phyloP scores from a whole-genome alignment of 495 filamentous ascomycete species.

The Paragyromitra xinjiangensis region DNA sequence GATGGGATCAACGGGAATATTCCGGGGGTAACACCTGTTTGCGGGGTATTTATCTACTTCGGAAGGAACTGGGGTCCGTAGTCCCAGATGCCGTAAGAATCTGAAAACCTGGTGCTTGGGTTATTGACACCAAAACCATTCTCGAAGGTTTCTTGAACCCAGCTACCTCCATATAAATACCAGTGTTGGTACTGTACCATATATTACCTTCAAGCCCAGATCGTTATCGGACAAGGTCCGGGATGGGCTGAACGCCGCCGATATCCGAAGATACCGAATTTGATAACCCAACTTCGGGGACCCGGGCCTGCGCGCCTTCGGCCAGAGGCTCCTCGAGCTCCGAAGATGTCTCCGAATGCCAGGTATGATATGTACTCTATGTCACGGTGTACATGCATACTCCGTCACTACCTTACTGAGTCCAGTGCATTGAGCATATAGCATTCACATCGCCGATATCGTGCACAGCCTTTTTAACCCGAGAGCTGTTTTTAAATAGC shows the following conservation, averaged over 20 bases:
- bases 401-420: constrained; percentile 11
- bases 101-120: constrained; percentile 23
- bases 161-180: neutral
- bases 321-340: neutral
- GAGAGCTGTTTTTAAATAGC: neutral
- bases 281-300: constrained; percentile 19
- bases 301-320: constrained; percentile 32
- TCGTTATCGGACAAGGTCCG: constrained; percentile 32
- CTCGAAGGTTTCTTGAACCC: constrained; percentile 4
- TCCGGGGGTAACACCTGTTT: constrained; percentile 3
- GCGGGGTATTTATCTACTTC: constrained; percentile 15
- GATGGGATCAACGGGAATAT: constrained; percentile 10
- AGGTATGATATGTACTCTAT: constrained; percentile 23
- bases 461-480: constrained; percentile 13
- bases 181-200: neutral
- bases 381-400: constrained; percentile 21
- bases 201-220: constrained; percentile 14
- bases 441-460: constrained; percentile 16
- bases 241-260: constrained; percentile 14
- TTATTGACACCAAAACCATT: neutral
- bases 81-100: constrained; percentile 25
- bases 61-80: constrained; percentile 14
- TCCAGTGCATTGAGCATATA: neutral
- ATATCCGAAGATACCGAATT: constrained; percentile 20
- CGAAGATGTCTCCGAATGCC: constrained; percentile 1